Evolutionary conservation across 768 basidiomycete species (phyloP).

Genomic region (Collybia sp.): DNA sequence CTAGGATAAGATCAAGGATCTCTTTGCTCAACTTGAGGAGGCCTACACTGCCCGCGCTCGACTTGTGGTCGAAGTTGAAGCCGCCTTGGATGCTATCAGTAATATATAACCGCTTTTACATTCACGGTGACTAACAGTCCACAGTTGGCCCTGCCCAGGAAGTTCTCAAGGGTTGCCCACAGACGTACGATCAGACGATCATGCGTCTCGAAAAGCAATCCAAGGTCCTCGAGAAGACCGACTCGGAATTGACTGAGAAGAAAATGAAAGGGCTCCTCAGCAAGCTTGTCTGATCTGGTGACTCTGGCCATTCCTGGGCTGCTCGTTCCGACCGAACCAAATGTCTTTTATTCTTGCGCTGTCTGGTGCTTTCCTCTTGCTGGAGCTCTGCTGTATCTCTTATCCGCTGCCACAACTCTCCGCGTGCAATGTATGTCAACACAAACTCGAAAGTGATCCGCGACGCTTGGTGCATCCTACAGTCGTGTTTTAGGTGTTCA

Average conservation of each 20-base stretch:
- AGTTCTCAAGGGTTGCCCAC: constrained; percentile 40
- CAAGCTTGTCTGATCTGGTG: constrained; percentile 12
- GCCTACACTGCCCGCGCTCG: constrained; percentile 42
- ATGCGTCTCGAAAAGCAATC: constrained; percentile 48
- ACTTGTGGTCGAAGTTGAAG: constrained; percentile 47
- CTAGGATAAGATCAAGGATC: constrained; percentile 37
- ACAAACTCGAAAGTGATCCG: too few relatives aligned
- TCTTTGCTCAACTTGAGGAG: constrained; percentile 41
- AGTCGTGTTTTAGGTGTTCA: too few relatives aligned
- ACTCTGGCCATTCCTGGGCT: too few relatives aligned
- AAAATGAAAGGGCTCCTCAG: constrained; percentile 24
- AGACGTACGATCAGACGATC: constrained; percentile 47
- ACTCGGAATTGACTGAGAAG: constrained; percentile 18
- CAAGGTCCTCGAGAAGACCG: constrained; percentile 35
- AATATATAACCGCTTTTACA: constrained; percentile 10
- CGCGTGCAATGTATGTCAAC: too few relatives aligned
- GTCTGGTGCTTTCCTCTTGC: too few relatives aligned
- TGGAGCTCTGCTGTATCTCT: too few relatives aligned
- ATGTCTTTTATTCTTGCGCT: too few relatives aligned
- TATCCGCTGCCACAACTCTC: too few relatives aligned
- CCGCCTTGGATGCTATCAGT: constrained; percentile 44
- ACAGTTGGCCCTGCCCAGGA: constrained; percentile 40
- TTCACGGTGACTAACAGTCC: constrained; percentile 6
- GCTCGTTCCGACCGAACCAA: too few relatives aligned
- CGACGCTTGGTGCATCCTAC: too few relatives aligned